Percentiles rank a stretch among this genome's conserved stretches.
Evolutionary conservation across 345 rosid genomes (phyloP).

Genomic region (Eucalyptus sideroxylon): DNA sequence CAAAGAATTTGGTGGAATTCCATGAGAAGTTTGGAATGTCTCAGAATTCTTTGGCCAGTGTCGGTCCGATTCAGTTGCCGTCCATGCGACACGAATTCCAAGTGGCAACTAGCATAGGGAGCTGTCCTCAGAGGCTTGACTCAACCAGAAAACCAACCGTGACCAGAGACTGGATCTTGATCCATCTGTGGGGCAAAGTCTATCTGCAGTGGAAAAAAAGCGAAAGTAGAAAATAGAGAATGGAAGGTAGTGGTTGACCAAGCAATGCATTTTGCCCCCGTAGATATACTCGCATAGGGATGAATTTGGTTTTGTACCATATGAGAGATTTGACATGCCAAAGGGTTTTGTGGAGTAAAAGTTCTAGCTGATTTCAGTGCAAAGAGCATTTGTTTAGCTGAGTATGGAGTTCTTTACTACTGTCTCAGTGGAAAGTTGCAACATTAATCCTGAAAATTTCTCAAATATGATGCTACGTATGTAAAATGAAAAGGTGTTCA

Average conservation of each 20-base stretch:
- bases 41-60: no score
- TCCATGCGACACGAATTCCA: no score
- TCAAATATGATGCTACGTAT: neutral
- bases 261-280: neutral
- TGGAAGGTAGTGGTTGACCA: neutral
- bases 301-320: no score
- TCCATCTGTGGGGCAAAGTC: no score
- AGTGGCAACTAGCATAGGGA: no score
- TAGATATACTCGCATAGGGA: no score
- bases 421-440: neutral
- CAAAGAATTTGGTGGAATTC: neutral
- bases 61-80: no score
- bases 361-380: neutral
- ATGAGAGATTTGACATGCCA: neutral
- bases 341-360: neutral
- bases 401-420: neutral
- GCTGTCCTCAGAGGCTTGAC: no score
- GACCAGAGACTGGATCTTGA: no score
- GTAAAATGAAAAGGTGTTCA: neutral
- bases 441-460: neutral
- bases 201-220: neutral
- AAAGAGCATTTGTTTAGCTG: neutral
- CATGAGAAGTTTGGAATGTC: neutral
- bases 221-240: neutral
- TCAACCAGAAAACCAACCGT: no score